These are phyloP conservation scores for Chaetoscypha palmicola DNA, from an alignment of 2,329 filamentous ascomycete genomes.

Conservation along the genomic window DNA sequence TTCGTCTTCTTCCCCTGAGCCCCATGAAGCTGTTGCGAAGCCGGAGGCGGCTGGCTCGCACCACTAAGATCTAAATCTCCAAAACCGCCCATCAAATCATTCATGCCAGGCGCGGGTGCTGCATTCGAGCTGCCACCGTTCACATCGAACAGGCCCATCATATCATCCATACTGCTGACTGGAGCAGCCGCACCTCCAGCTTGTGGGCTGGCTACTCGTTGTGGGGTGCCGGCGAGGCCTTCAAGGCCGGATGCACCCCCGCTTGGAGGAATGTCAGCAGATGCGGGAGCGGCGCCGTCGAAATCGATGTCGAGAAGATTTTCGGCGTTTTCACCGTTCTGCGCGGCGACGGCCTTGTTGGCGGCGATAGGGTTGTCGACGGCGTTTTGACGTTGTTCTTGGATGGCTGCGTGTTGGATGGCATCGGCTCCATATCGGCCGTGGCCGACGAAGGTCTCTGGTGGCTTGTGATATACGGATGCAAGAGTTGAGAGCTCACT, in stretches of 20 bases:
- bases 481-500: conserved; percentile 87
- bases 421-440: conserved; percentile 90
- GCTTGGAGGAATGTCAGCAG: conserved; percentile 59
- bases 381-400: conserved; percentile 88
- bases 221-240: conserved; percentile 56
- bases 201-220: conserved; percentile 59
- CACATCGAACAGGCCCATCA: conserved; percentile 63
- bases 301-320: conserved; percentile 96
- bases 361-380: conserved; percentile 92
- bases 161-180: conserved; percentile 66
- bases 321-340: conserved; percentile 71
- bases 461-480: conserved; percentile 97
- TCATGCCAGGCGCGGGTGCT: conserved; percentile 20
- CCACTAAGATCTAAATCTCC: conserved; percentile 70
- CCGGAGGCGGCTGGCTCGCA: conserved; percentile 55
- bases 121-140: conserved; percentile 21
- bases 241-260: conserved; percentile 43
- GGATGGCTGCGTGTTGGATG: conserved; percentile 90
- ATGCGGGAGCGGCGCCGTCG: conserved; percentile 88
- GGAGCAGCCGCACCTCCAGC: conserved; percentile 32
- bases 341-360: conserved; percentile 63
- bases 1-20: conserved; percentile 43
- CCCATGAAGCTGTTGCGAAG: conserved; percentile 48
- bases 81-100: conserved; percentile 66
- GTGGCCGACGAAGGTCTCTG: conserved; percentile 95